These are phyloP conservation scores for Colletotrichum kahawae DNA, from an alignment of 2,329 filamentous ascomycete species.

Conservation along the genomic window DNA sequence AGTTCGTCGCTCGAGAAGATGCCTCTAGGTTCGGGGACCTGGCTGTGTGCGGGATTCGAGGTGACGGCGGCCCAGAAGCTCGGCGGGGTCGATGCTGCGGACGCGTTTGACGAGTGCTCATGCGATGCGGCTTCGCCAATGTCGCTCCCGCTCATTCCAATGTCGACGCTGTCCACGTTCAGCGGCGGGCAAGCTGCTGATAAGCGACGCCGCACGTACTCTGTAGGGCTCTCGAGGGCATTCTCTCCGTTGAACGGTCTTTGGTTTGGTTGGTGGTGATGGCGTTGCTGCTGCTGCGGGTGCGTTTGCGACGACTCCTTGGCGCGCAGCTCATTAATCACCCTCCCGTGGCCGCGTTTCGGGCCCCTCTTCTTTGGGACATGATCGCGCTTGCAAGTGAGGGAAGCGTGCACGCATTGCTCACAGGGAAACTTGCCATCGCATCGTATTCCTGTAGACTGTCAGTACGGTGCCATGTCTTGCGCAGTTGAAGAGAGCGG, in stretches of 20 bases:
- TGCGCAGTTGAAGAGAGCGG: not conserved
- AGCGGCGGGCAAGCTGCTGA: slow-evolving; percentile 23
- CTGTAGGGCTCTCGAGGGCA: slow-evolving; percentile 37
- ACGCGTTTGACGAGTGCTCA: slow-evolving; percentile 20
- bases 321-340: slow-evolving; percentile 65
- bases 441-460: slow-evolving; percentile 45
- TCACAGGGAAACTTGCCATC: slow-evolving; percentile 59
- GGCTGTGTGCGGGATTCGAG: slow-evolving; percentile 29
- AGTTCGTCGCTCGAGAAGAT: slow-evolving; percentile 47
- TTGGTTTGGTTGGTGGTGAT: not conserved
- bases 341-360: slow-evolving; percentile 65
- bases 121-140: slow-evolving; percentile 10
- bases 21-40: slow-evolving; percentile 39
- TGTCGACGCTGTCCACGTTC: slow-evolving; percentile 22
- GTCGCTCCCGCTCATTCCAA: slow-evolving; percentile 20
- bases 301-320: slow-evolving; percentile 40
- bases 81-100: slow-evolving; percentile 28
- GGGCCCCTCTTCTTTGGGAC: slow-evolving; percentile 69
- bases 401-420: slow-evolving; percentile 62
- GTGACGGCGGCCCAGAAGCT: slow-evolving; percentile 34
- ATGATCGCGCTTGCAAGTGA: slow-evolving; percentile 69
- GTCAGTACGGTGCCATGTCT: not conserved
- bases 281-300: slow-evolving; percentile 44
- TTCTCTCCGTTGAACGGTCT: slow-evolving; percentile 16
- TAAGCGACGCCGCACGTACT: slow-evolving; percentile 28